Evolutionary conservation across 2,329 filamentous ascomycete genomes (phyloP).

Genomic region (Reticulascus tulasneorum): DNA sequence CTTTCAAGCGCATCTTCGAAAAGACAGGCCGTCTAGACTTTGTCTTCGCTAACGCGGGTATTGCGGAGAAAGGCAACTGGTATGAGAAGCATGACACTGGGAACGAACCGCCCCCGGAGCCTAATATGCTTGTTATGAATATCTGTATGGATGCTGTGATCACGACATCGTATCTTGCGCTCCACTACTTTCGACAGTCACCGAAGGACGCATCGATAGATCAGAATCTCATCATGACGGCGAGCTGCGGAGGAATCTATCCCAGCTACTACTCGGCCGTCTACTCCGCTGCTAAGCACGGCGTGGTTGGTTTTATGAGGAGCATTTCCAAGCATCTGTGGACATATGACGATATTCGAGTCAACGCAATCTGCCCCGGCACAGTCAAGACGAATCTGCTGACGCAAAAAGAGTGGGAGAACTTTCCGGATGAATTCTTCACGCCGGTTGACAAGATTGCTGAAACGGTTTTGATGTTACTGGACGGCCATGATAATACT

Average conservation of each 20-base stretch:
- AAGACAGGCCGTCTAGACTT: conserved; percentile 35
- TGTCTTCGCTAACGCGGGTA: conserved; percentile 45
- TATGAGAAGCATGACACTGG: conserved; percentile 18
- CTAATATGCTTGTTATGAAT: conserved; percentile 22
- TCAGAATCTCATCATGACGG: conserved; percentile 23
- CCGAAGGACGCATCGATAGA: conserved; percentile 17
- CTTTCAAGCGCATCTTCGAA: conserved; percentile 33
- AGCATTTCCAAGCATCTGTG: conserved; percentile 22
- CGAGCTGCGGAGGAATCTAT: conserved; percentile 23
- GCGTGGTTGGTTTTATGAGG: conserved; percentile 29
- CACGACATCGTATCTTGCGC: conserved; percentile 33
- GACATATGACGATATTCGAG: conserved; percentile 25
- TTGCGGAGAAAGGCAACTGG: conserved; percentile 37
- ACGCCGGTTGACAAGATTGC: conserved; percentile 24
- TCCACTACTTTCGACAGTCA: conserved; percentile 33
- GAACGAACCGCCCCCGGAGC: conserved; percentile 21
- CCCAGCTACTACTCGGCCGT: too few relatives aligned
- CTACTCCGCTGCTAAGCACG: conserved; percentile 28
- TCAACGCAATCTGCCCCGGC: conserved; percentile 27
- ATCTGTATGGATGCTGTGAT: conserved; percentile 32
- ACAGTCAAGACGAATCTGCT: conserved; percentile 26
- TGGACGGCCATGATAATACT: too few relatives aligned
- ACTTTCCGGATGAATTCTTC: conserved; percentile 24
- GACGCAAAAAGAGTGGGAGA: conserved; percentile 20
- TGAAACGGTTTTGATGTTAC: too few relatives aligned